Conservation (phyloP, 2,329 filamentous ascomycete species). For the Fusarium proliferatum region DNA sequence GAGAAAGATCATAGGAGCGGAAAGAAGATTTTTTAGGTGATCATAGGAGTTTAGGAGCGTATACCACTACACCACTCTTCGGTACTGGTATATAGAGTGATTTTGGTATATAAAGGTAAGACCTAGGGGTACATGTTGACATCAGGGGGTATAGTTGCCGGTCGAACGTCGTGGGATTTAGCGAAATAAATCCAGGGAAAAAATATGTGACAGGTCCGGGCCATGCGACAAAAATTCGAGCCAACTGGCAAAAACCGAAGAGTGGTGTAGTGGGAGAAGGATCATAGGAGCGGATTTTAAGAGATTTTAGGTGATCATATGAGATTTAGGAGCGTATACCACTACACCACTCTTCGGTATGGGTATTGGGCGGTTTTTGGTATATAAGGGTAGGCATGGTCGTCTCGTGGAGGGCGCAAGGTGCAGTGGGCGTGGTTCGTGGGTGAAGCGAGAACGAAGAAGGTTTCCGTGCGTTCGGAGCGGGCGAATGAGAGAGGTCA, state of each 20-base stretch:
- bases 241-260: background rate
- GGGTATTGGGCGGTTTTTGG: background rate
- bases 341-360: conserved; percentile 3
- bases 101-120: too few relatives aligned
- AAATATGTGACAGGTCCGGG: too few relatives aligned
- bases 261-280: background rate
- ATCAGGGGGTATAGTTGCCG: too few relatives aligned
- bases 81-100: background rate
- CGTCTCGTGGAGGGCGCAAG: too few relatives aligned
- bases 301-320: background rate
- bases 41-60: background rate
- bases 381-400: background rate
- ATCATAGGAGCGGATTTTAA: background rate
- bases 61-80: conserved; percentile 9
- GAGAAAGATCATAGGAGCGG: background rate
- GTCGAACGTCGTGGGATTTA: too few relatives aligned
- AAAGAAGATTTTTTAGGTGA: background rate
- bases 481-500: background rate
- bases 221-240: too few relatives aligned
- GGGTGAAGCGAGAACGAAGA: background rate
- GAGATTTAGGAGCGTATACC: background rate
- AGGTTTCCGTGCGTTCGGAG: background rate
- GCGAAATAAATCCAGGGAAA: too few relatives aligned
- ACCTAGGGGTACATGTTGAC: too few relatives aligned
- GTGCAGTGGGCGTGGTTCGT: background rate